A percentile compares a stretch with the other conserved stretches of the same genome.
Evolutionary conservation across 257 asterid genomes (phyloP).

Genomic region (Solanum appendiculatum): DNA sequence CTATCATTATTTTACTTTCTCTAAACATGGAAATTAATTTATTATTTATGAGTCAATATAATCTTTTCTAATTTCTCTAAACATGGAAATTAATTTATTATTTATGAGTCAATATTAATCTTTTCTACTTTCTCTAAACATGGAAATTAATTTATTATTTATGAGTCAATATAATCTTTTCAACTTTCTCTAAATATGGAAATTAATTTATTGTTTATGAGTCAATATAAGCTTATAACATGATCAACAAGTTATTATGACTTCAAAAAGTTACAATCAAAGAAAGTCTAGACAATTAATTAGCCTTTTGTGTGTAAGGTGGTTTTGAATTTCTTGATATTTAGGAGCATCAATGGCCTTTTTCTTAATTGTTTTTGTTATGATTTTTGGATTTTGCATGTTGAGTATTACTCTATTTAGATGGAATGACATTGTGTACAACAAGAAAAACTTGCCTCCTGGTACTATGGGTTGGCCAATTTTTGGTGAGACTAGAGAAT

Average conservation of each 20-base stretch:
- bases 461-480: constrained; percentile 89
- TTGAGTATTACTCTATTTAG: constrained; percentile 16
- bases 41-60: background rate
- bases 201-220: background rate
- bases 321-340: background rate
- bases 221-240: background rate
- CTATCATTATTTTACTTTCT: background rate
- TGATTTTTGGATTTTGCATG: constrained; percentile 9
- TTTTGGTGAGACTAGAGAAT: constrained; percentile 57
- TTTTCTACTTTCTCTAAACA: background rate
- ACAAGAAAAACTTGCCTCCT: constrained; percentile 51
- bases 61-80: background rate
- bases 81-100: background rate
- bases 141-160: background rate
- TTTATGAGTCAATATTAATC: background rate
- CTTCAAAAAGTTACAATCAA: background rate
- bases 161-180: background rate
- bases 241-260: background rate
- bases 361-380: constrained; percentile 8
- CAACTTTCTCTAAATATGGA: constrained; percentile 30
- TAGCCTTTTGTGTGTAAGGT: background rate
- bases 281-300: background rate
- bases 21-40: background rate
- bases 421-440: constrained; percentile 41
- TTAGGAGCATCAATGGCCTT: constrained; percentile 35